Evolutionary conservation across 208 protist genomes (phyloP).

Genomic region (Trypanosoma brucei): DNA sequence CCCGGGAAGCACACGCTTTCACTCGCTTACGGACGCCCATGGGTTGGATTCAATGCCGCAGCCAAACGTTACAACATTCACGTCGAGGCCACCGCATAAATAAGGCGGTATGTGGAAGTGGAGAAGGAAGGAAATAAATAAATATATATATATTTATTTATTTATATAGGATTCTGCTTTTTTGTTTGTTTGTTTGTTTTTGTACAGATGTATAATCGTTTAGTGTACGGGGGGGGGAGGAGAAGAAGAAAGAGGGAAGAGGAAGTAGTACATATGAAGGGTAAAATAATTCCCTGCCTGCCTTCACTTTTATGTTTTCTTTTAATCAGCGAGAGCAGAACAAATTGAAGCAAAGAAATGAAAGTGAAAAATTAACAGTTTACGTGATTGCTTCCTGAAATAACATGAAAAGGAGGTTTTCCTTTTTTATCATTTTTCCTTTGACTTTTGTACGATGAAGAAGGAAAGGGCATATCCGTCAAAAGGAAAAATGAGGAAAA

Average conservation of each 20-base stretch:
- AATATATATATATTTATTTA: not conserved
- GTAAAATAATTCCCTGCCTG: too few species aligned
- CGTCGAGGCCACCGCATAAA: not conserved
- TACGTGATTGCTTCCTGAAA: not conserved
- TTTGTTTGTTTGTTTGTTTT: constrained; percentile 12
- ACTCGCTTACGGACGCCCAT: constrained; percentile 47
- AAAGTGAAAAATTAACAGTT: too few species aligned
- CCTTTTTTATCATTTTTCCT: constrained; percentile 20
- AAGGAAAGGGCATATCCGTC: not conserved
- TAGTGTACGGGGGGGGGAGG: too few species aligned
- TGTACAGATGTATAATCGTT: not conserved
- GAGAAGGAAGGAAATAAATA: too few species aligned
- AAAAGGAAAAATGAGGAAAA: too few species aligned
- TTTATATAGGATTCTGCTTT: not conserved
- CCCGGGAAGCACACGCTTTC: constrained; percentile 31
- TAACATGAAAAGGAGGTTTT: not conserved
- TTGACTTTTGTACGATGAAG: constrained; percentile 1
- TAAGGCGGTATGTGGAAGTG: not conserved
- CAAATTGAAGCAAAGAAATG: too few species aligned
- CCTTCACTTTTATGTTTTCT: too few species aligned
- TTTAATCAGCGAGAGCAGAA: too few species aligned
- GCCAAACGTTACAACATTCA: constrained; percentile 23
- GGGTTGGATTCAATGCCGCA: constrained; percentile 20
- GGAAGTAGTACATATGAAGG: too few species aligned
- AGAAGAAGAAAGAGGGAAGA: too few species aligned